Base-by-base conservation (phyloP, 2,329 filamentous ascomycete genomes). In the Diaporthe helianthi region DNA sequence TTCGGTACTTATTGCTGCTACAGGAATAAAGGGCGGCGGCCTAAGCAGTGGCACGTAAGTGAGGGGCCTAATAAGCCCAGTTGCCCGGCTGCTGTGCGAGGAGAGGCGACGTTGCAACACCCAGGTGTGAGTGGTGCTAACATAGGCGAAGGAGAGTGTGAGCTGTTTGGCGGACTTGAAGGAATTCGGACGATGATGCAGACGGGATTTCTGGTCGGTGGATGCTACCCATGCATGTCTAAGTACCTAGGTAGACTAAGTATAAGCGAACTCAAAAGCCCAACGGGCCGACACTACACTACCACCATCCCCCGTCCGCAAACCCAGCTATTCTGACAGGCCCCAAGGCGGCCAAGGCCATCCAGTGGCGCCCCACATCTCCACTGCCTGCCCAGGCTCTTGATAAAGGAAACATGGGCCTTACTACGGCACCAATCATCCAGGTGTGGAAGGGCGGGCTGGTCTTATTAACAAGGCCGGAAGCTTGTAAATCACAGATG, bases 1-100 rank as follows among this genome's bases (percentile, higher is more conserved):
- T 80, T 80, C 73, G 74, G 74, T 76, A 73, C 36, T 72, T 52
- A 70, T 72, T 33, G 74, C 75, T 75, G 33, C 75, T 67, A 69
- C 68, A 71, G 69, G 68, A 67, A 71, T 36, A 54, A 13, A 22
- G 36, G 47, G 53, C 36, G 46, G 60, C 15, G 17, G 12, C 22
- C 22, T 26, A 13, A 13, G 31, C 15, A 60, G 17, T 44, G 26
- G 36, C 38, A 44, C 6, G 6, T 24, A 74, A 71, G 72, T 71
- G 69, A 2, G 46, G 41, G 31, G 41, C 4, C n/a, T 24, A 9
- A 5, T 24, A 9, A 5, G 3, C 17, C 38, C 38, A 19, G 29
- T n/a, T n/a, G 29, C 13, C 29, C n/a, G 17, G 26, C 15, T 29
- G 49, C 22, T 44, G 61, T 4, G 9, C 4, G 6, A 9, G 6